Conservation (phyloP, 805 yeast genomes). For the Myxozyma neglecta region DNA sequence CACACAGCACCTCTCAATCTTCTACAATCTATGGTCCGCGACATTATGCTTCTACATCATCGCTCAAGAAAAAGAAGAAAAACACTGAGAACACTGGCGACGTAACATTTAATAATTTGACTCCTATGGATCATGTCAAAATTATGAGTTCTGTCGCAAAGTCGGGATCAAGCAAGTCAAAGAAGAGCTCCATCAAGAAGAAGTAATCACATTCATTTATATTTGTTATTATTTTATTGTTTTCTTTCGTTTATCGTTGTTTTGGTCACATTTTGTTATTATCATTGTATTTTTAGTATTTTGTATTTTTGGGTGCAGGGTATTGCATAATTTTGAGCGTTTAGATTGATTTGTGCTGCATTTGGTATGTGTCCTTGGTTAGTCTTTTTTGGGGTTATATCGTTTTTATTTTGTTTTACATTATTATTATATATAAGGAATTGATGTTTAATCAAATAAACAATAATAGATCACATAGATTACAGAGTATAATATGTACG, state of each 20-base stretch:
- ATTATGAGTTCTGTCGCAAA: constrained; percentile 22
- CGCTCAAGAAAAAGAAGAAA: neutral
- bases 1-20: neutral
- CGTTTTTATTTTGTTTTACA: neutral
- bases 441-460: too few relatives aligned
- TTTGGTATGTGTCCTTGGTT: neutral
- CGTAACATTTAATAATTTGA: constrained; percentile 13
- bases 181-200: constrained; percentile 1
- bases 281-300: neutral
- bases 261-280: neutral
- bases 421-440: too few relatives aligned
- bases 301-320: neutral
- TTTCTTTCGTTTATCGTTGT: neutral
- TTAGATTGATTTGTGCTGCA: neutral
- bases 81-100: neutral
- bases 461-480: too few relatives aligned
- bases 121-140: constrained; percentile 19
- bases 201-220: neutral
- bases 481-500: too few relatives aligned
- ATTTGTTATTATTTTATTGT: neutral
- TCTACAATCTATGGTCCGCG: neutral
- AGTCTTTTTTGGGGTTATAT: neutral
- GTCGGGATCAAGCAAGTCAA: constrained; percentile 18
- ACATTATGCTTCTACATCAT: neutral
- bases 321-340: neutral